Evolutionary conservation across 2,329 filamentous ascomycete species (phyloP).

Genomic region (Hymenoscyphus linearis): DNA sequence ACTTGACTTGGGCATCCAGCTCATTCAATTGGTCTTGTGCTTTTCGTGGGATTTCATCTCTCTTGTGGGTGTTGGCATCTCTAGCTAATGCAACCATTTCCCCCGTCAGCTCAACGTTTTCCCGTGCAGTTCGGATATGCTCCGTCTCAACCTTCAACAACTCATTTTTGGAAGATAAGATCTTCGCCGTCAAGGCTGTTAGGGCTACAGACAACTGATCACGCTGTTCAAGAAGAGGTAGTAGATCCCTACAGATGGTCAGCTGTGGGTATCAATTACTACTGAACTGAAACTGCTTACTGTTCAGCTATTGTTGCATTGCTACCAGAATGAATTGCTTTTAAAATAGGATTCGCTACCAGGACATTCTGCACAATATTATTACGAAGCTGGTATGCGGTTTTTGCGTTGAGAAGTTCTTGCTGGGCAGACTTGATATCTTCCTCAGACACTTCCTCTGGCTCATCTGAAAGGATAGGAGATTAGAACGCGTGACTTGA

Average conservation of each 20-base stretch:
- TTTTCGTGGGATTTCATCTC: conserved; percentile 45
- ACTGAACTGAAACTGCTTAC: conserved; percentile 39
- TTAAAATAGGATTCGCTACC: conserved; percentile 69
- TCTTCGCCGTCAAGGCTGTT: conserved; percentile 51
- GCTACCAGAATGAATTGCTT: conserved; percentile 66
- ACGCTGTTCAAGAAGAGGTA: conserved; percentile 60
- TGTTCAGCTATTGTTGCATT: conserved; percentile 62
- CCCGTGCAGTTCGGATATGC: conserved; percentile 48
- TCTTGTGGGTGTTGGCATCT: conserved; percentile 47
- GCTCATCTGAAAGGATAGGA: conserved; percentile 1
- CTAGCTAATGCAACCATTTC: conserved; percentile 59
- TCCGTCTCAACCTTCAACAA: conserved; percentile 54
- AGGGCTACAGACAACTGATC: conserved; percentile 62
- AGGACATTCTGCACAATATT: conserved; percentile 64
- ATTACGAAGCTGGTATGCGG: conserved; percentile 63
- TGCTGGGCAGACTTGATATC: conserved; percentile 54
- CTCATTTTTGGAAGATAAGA: conserved; percentile 45
- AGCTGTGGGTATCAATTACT: conserved; percentile 11
- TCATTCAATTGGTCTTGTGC: conserved; percentile 50
- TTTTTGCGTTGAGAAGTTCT: conserved; percentile 61
- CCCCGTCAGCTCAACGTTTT: conserved; percentile 58
- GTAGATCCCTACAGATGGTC: conserved; percentile 38
- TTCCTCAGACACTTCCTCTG: conserved; percentile 40
- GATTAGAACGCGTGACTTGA: conserved; percentile 18
- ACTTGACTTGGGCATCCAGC: conserved; percentile 54